These are phyloP conservation scores for Pachysandra terminalis DNA, from an alignment of 164 flowering plant genomes.

Conservation along the genomic window DNA sequence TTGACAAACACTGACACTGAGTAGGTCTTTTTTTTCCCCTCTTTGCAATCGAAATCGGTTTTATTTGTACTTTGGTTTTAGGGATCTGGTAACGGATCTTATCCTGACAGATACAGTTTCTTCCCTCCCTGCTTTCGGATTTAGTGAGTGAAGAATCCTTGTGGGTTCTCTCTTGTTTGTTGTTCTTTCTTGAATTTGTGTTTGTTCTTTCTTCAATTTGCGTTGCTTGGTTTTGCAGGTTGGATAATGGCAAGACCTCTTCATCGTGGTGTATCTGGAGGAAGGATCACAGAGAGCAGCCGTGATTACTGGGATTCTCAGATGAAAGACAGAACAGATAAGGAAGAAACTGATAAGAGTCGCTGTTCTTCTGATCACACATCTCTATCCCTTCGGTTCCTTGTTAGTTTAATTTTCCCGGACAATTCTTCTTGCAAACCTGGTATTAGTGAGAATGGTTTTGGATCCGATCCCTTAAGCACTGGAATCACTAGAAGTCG, in stretches of 20 bases:
- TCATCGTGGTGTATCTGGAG: slow-evolving; percentile 57
- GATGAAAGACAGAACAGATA: slow-evolving; percentile 57
- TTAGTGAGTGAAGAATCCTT: background rate
- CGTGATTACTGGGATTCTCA: slow-evolving; percentile 59
- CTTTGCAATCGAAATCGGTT: background rate
- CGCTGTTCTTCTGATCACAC: slow-evolving; percentile 37
- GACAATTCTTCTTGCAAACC: slow-evolving; percentile 48
- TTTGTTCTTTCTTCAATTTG: background rate
- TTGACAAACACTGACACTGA: background rate
- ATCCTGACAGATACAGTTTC: slow-evolving; percentile 3
- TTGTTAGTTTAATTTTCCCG: slow-evolving; percentile 34
- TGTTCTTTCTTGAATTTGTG: too few relatives aligned
- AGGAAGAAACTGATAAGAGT: slow-evolving; percentile 33
- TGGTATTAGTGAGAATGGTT: slow-evolving; percentile 51
- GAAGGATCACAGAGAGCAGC: slow-evolving; percentile 39
- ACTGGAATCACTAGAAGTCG: slow-evolving; percentile 46
- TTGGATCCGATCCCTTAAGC: slow-evolving; percentile 47
- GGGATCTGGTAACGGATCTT: slow-evolving; percentile 23
- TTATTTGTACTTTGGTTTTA: slow-evolving; percentile 1
- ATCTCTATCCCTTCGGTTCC: slow-evolving; percentile 34
- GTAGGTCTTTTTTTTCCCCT: background rate
- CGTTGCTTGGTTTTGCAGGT: slow-evolving; percentile 17
- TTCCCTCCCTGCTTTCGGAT: background rate
- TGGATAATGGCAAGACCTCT: slow-evolving; percentile 73
- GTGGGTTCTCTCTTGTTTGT: slow-evolving; percentile 6